Percentiles rank a stretch among this genome's conserved stretches.
phyloP scores from a whole-genome alignment of 305 asterid genomes.

The Stenogyne calaminthoides region DNA sequence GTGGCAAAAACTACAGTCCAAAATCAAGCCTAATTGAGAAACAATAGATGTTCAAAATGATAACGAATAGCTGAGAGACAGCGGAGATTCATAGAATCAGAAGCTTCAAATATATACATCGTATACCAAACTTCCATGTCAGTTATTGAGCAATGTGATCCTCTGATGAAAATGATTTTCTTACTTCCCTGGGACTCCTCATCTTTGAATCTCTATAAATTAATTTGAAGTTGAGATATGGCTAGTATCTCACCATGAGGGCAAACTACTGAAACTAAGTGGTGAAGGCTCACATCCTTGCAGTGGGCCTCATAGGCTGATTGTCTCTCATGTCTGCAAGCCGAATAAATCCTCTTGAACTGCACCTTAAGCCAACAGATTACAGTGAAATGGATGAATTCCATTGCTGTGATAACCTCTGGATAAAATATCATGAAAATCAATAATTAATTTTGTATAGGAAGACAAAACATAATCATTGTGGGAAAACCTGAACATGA shows the following conservation, averaged over 20 bases:
- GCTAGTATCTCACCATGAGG: slow-evolving; percentile 17
- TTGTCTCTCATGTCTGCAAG: slow-evolving; percentile 84
- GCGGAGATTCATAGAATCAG: no score
- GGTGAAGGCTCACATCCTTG: slow-evolving; percentile 54
- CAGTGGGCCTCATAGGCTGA: slow-evolving; percentile 78
- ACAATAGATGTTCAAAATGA: no score
- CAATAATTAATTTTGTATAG: slow-evolving; percentile 33
- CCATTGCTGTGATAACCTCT: slow-evolving; percentile 90
- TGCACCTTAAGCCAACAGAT: slow-evolving; percentile 81
- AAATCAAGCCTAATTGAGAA: no score
- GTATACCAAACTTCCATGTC: slow-evolving; percentile 75
- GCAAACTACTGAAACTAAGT: slow-evolving; percentile 6
- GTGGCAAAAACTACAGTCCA: no score
- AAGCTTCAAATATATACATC: slow-evolving; percentile 80
- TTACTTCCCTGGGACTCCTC: slow-evolving; percentile 54
- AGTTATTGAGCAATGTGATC: slow-evolving; percentile 75
- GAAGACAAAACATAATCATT: slow-evolving; percentile 13
- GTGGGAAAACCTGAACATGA: not conserved
- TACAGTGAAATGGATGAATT: slow-evolving; percentile 89
- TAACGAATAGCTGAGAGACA: no score
- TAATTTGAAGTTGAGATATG: slow-evolving; percentile 21
- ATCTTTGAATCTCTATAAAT: slow-evolving; percentile 64
- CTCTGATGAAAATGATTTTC: slow-evolving; percentile 87
- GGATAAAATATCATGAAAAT: slow-evolving; percentile 30
- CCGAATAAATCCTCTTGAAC: slow-evolving; percentile 83